These are phyloP conservation scores for Urochloa ruziziensis DNA, from an alignment of 176 grass and related monocot genomes.

Conservation along the genomic window DNA sequence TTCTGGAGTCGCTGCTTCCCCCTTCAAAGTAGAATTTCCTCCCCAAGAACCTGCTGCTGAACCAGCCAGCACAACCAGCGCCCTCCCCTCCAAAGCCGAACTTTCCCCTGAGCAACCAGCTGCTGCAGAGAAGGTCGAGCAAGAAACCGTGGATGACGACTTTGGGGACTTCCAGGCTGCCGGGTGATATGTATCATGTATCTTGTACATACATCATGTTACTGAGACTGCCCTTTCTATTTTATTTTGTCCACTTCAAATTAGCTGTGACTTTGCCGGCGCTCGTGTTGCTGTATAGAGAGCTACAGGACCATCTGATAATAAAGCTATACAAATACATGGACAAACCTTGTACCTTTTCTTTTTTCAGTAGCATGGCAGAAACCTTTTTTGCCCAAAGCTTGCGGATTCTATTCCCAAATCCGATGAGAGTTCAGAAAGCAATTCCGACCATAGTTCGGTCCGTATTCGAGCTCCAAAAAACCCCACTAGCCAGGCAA, in stretches of 20 bases:
- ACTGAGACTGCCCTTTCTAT: not conserved
- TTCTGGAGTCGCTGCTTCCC: constrained; percentile 36
- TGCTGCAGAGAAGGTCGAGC: constrained; percentile 36
- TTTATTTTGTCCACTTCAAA: constrained; percentile 17
- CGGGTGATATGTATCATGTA: constrained; percentile 58
- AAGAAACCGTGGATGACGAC: constrained; percentile 62
- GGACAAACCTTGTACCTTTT: not conserved
- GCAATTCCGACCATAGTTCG: not conserved
- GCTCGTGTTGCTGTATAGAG: constrained; percentile 42
- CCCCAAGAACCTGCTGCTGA: constrained; percentile 15
- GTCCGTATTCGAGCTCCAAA: not conserved
- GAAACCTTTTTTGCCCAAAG: not conserved
- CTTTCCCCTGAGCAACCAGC: constrained; percentile 17
- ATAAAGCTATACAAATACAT: constrained; percentile 23
- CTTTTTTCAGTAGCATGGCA: not conserved
- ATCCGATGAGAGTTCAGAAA: not conserved
- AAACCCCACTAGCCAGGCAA: not conserved
- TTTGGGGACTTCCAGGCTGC: constrained; percentile 96
- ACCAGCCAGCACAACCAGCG: not conserved
- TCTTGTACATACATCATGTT: constrained; percentile 46
- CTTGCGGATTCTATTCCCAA: not conserved
- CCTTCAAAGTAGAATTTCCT: constrained; percentile 59
- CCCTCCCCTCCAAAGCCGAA: constrained; percentile 4
- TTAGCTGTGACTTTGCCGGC: constrained; percentile 30
- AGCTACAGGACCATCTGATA: constrained; percentile 16